Conservation (phyloP, 2,329 filamentous ascomycete species). For the Penicillium rolfsii region DNA sequence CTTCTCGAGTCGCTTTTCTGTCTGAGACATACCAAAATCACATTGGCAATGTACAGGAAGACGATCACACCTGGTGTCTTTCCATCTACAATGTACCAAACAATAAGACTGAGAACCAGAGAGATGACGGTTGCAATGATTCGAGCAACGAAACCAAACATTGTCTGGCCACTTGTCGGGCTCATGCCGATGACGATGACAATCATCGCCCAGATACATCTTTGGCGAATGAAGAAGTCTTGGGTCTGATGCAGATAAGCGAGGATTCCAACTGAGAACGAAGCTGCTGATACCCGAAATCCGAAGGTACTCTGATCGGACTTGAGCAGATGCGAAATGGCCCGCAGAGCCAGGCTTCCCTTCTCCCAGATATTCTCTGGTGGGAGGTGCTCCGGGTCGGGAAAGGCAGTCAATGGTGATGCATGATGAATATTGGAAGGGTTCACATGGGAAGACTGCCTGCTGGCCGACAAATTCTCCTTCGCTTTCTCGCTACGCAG, state of each 20-base stretch:
- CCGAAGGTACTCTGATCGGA: slow-evolving; percentile 70
- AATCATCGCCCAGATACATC: slow-evolving; percentile 76
- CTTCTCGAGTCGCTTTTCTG: background rate
- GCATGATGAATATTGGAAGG: slow-evolving; percentile 58
- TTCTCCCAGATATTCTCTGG: slow-evolving; percentile 63
- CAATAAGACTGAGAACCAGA: slow-evolving; percentile 63
- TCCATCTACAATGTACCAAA: slow-evolving; percentile 72
- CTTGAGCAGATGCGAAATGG: slow-evolving; percentile 60
- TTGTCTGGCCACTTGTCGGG: slow-evolving; percentile 66
- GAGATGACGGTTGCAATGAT: slow-evolving; percentile 66
- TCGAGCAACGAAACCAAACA: slow-evolving; percentile 69
- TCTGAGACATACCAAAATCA: slow-evolving; percentile 49
- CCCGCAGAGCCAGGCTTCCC: slow-evolving; percentile 62
- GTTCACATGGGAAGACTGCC: slow-evolving; percentile 25
- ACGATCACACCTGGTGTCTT: slow-evolving; percentile 67
- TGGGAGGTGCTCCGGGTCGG: slow-evolving; percentile 72
- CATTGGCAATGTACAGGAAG: slow-evolving; percentile 68
- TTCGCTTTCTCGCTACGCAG: slow-evolving; percentile 13
- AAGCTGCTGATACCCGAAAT: slow-evolving; percentile 70
- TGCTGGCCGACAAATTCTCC: slow-evolving; percentile 7
- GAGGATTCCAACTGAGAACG: slow-evolving; percentile 69
- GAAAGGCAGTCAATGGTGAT: slow-evolving; percentile 46
- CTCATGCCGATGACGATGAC: slow-evolving; percentile 73
- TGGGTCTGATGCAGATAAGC: slow-evolving; percentile 67
- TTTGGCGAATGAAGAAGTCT: slow-evolving; percentile 67